These are phyloP conservation scores for Saksenaea vasiformis DNA, from an alignment of 371 early-diverging fungal genomes.

Conservation along the genomic window DNA sequence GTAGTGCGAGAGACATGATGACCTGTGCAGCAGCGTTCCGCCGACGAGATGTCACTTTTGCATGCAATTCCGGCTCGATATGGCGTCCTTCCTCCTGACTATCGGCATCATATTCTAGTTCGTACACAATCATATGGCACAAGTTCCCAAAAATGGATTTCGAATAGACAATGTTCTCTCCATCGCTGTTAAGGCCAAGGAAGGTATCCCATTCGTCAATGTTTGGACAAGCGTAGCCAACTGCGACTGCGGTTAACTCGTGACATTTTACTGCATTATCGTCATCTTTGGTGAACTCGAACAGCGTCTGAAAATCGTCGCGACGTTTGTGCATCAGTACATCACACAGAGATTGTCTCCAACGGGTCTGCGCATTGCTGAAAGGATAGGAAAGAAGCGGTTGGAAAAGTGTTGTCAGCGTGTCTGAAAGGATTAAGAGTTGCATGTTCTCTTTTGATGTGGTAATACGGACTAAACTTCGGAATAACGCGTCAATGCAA, in stretches of 20 bases:
- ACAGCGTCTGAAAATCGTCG: slow-evolving; percentile 19
- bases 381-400: slow-evolving; percentile 5
- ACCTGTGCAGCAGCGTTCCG: slow-evolving; percentile 37
- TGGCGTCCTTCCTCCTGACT: background rate
- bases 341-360: slow-evolving; percentile 16
- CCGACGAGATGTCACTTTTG: slow-evolving; percentile 16
- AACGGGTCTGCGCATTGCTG: slow-evolving; percentile 1
- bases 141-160: slow-evolving; percentile 23
- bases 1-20: slow-evolving; percentile 22
- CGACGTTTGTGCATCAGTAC: slow-evolving; percentile 16
- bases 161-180: slow-evolving; percentile 10
- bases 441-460: slow-evolving; percentile 25
- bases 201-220: slow-evolving; percentile 11
- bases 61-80: background rate
- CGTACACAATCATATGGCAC: slow-evolving; percentile 42
- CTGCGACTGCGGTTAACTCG: slow-evolving; percentile 34
- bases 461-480: slow-evolving; percentile 15
- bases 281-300: slow-evolving; percentile 27
- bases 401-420: slow-evolving; percentile 18
- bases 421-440: slow-evolving; percentile 18
- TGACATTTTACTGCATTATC: slow-evolving; percentile 27
- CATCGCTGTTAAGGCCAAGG: slow-evolving; percentile 10
- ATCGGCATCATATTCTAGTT: slow-evolving; percentile 18
- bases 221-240: slow-evolving; percentile 20
- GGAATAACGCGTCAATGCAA: slow-evolving; percentile 13